These are phyloP conservation scores for Spirogloea muscicola DNA, from an alignment of 139 green algal species.

Conservation along the genomic window DNA sequence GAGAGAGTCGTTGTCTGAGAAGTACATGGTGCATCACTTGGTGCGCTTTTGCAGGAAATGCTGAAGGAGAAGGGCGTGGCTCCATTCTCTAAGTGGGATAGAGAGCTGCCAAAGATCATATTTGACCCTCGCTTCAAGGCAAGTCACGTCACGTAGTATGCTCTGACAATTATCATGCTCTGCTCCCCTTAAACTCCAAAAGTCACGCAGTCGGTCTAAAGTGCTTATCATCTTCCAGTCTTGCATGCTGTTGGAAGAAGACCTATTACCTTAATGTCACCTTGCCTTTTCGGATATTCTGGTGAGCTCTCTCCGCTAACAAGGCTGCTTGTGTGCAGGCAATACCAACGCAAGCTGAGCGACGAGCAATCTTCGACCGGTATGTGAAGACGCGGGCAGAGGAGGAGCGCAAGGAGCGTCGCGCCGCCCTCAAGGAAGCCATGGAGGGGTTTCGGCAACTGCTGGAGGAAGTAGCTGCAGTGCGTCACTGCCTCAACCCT, in stretches of 20 bases:
- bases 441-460: slow-evolving; percentile 34
- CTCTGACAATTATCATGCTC: too few species aligned
- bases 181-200: too few species aligned
- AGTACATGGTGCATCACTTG: not conserved
- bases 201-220: too few species aligned
- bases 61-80: slow-evolving; percentile 45
- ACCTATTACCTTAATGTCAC: too few species aligned
- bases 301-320: too few species aligned
- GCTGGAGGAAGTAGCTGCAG: slow-evolving; percentile 34
- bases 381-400: slow-evolving; percentile 43
- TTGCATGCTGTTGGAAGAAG: too few species aligned
- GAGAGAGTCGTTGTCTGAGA: not conserved
- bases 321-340: too few species aligned
- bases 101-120: slow-evolving; percentile 49
- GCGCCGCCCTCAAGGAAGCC: slow-evolving; percentile 19
- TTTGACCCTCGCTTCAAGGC: slow-evolving; percentile 46
- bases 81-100: slow-evolving; percentile 51
- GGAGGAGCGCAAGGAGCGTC: slow-evolving; percentile 44
- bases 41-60: slow-evolving; percentile 40
- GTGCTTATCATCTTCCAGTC: too few species aligned
- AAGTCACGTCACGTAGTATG: too few species aligned
- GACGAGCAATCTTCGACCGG: slow-evolving; percentile 36
- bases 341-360: slow-evolving; percentile 20
- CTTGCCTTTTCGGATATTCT: too few species aligned
- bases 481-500: too few species aligned